These are phyloP conservation scores for Desmodesmus armatus DNA, from an alignment of 139 green algal genomes.

Conservation along the genomic window DNA sequence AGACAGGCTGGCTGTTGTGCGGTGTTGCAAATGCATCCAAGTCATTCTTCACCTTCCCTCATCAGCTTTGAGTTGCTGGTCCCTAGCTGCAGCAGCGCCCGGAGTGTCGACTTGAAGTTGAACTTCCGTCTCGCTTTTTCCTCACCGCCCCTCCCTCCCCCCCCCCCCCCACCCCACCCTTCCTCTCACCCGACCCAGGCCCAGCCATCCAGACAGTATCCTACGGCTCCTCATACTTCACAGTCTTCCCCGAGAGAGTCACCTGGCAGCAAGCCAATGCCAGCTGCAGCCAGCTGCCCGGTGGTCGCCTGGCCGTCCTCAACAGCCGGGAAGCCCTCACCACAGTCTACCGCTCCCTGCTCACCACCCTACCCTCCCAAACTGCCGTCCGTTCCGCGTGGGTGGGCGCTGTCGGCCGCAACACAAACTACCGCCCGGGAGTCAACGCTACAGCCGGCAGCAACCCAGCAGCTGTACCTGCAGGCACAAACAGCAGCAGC, in stretches of 20 bases:
- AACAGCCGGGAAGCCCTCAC: neutral
- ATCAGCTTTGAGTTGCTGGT: no score
- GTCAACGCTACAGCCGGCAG: neutral
- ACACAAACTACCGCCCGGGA: constrained; percentile 15
- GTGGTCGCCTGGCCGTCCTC: constrained; percentile 23
- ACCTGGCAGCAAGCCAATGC: neutral
- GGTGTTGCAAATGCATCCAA: no score
- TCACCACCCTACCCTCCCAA: constrained; percentile 10
- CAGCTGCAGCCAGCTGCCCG: neutral
- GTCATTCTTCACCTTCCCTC: no score
- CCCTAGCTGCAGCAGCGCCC: no score
- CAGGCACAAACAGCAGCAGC: no score
- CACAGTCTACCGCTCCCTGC: constrained; percentile 5
- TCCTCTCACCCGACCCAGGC: neutral
- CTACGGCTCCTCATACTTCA: constrained; percentile 1
- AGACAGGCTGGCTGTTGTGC: no score
- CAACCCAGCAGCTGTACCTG: no score
- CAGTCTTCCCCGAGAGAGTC: constrained; percentile 30
- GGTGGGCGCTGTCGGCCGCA: constrained; percentile 11
- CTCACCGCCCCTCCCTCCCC: no score
- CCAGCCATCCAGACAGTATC: constrained; percentile 7
- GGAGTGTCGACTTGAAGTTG: neutral
- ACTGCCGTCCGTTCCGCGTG: constrained; percentile 26
- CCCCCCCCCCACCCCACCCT: no score
- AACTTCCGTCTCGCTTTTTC: no score